Base-by-base conservation (phyloP, 2,329 filamentous ascomycete genomes). In the Penicillium sp. region DNA sequence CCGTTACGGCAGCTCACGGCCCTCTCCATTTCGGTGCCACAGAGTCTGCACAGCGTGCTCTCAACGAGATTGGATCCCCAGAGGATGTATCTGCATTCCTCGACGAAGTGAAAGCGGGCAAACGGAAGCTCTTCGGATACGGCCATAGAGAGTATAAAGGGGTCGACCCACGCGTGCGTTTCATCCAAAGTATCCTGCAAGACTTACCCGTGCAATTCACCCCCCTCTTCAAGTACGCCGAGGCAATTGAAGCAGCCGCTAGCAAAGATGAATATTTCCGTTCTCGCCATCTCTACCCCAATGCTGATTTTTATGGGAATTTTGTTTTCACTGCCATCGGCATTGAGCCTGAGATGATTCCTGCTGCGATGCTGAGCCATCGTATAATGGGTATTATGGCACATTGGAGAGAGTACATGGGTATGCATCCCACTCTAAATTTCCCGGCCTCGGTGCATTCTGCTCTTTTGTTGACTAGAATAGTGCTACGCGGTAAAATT, bases 11-110 rank as follows among this genome's bases (percentile, higher is more conserved):
- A 0, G 81, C 81, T 0, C 83, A 83, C 59, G 83, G 83, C 0
- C 82, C 82, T 0, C 80, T 83, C 0, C 83, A 86, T 66, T 83
- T 82, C 51, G 83, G 83, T n/a, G 83, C 83, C 3, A 82, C 81
- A 0, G 83, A 85, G 59, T 77, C 79, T 19, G 83, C 82, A 0
- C 83, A 84, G 63, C 77, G 79, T 44, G 60, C 63, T 0, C 58
- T 71, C 4, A 43, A 19, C 5, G 59, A 63, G 2, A 64, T 72
- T 5, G 58, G 62, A 14, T 52, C 52, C 0, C 46, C 57, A 2
- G 78, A 60, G 0, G 65, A 61, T 13, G 64, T 71, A 2, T 63
- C 68, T 1, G 48, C 39, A 0, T 67, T 71, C n/a, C 60, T 72
- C 1, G 59, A 64, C 3, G 55, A 64, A 11, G 66, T 71, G 14